phyloP scores from a whole-genome alignment of 495 filamentous ascomycete species.

The Baudoinia panamericana region DNA sequence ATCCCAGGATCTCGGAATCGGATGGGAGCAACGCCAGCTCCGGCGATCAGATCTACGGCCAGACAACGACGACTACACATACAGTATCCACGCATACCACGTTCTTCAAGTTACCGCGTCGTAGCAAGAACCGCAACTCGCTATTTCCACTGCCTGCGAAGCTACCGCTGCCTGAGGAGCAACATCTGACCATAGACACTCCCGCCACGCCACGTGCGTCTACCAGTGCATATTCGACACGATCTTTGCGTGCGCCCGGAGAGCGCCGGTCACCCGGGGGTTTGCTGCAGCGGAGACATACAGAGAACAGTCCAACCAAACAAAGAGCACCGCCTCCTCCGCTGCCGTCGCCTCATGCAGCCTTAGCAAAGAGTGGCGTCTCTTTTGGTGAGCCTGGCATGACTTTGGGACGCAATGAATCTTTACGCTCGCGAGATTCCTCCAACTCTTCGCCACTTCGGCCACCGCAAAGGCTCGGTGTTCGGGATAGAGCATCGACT shows the following conservation, averaged over 20 bases:
- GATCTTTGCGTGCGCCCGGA: conserved; percentile 22
- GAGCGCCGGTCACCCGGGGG: conserved; percentile 25
- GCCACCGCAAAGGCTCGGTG: conserved; percentile 38
- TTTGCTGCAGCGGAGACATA: conserved; percentile 14
- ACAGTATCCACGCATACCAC: conserved; percentile 51
- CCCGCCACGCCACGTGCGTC: conserved; percentile 41
- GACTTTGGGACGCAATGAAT: conserved; percentile 45
- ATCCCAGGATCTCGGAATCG: conserved; percentile 62
- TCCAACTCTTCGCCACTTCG: conserved; percentile 55
- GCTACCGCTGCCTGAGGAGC: conserved; percentile 24
- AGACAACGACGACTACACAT: conserved; percentile 50
- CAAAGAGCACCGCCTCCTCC: conserved; percentile 23
- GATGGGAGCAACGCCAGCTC: conserved; percentile 76
- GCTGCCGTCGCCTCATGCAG: conserved; percentile 31
- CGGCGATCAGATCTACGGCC: conserved; percentile 54
- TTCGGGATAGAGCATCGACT: conserved; percentile 73
- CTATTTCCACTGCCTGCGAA: conserved; percentile 81
- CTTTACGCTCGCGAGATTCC: conserved; percentile 54
- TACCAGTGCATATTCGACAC: conserved; percentile 28
- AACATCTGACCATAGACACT: conserved; percentile 22
- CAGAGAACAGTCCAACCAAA: conserved; percentile 22
- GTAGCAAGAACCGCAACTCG: conserved; percentile 67
- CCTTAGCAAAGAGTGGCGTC: conserved; percentile 33
- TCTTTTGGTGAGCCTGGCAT: conserved; percentile 30
- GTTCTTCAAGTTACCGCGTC: conserved; percentile 69